A percentile compares a stretch with the other conserved stretches of the same genome.
These are phyloP conservation scores for Phylloporus sp. DNA, from an alignment of 768 basidiomycete genomes.

Conservation along the genomic window DNA sequence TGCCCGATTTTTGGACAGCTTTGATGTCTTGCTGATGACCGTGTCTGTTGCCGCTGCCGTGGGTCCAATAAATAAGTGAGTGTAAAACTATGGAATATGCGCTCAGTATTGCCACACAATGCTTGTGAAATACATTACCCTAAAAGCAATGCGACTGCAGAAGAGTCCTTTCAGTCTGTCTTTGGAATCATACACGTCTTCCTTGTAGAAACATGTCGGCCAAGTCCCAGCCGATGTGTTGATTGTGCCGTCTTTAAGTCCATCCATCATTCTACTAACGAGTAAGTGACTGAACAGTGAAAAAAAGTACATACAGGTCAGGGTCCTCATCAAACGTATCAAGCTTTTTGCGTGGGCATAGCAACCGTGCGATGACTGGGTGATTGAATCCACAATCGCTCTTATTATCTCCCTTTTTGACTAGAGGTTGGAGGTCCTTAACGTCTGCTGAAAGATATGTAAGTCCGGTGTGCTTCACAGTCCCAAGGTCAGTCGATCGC, in stretches of 20 bases:
- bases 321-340: background rate
- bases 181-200: background rate
- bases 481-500: background rate
- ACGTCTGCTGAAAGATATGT: background rate
- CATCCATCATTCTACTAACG: background rate
- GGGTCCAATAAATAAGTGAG: background rate
- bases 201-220: constrained; percentile 1
- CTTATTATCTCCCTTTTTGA: background rate
- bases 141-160: background rate
- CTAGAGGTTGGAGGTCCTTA: background rate
- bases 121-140: background rate
- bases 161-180: background rate
- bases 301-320: background rate
- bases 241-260: background rate
- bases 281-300: background rate
- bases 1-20: background rate
- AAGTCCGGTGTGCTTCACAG: background rate
- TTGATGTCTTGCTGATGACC: background rate
- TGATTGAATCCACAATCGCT: background rate
- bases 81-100: background rate
- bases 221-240: background rate
- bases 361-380: background rate
- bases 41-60: background rate
- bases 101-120: too few relatives aligned
- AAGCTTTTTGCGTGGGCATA: background rate